Evolutionary conservation across 2,329 filamentous ascomycete species (phyloP), one percentile per base, ranked within the genome.

Genomic region (Neonectria sp.): DNA sequence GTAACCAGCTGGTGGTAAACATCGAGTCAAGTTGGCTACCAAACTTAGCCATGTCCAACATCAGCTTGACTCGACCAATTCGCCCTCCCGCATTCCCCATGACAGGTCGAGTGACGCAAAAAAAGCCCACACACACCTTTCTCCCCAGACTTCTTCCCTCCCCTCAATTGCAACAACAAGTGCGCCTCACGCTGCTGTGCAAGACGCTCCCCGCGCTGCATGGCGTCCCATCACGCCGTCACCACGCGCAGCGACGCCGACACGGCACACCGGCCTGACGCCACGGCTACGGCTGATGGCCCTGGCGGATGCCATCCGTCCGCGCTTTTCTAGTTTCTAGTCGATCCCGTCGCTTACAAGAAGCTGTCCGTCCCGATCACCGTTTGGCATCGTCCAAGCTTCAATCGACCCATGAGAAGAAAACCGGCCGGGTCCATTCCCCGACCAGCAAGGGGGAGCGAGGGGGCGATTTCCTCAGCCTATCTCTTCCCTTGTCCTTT

Each of bases 171-270:
- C 2, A 21, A 21, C 21, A 21, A 21, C 21, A 21, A 21, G 21
- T 21, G 21, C 21, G 21, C 21, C 21, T 21, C 21, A 21, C 21
- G 21, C n/a, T 37, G 48, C 53, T 3, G 45, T 55, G 53, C 53
- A 25, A 40, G 55, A 51, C 33, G 62, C 62, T 73, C 68, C 67
- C 72, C 67, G 65, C 71, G 66, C 65, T 72, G 52, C 65, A 69
- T 48, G 55, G 63, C 58, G 67, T 71, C 58, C 43, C 51, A 62
- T 68, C 59, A 49, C 53, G 40, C 52, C 49, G 61, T 63, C 61
- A 45, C 58, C 40, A 45, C 52, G 52, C 60, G 29, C 49, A 48
- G 21, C 21, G 5, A 8, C 17, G 17, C 4, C 9, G 21, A 8
- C 17, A 21, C 12, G 45, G 45, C 24, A 59, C 55, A 53, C 55